These are phyloP conservation scores for Symbiodinium natans DNA, from an alignment of 73 alveolate species.

Conservation along the genomic window DNA sequence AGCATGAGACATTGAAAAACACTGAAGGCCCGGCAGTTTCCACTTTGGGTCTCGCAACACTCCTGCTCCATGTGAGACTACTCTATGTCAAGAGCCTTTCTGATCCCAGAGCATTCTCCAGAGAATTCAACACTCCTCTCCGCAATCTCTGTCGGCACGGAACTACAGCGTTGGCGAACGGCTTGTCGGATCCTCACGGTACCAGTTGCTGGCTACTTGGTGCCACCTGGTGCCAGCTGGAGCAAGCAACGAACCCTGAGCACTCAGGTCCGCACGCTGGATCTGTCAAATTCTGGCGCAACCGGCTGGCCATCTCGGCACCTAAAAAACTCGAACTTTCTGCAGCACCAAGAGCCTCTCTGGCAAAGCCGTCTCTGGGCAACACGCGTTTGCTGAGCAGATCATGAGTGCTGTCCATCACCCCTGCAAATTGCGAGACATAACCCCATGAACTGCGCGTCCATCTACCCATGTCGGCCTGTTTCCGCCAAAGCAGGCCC, in stretches of 20 bases:
- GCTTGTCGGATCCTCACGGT: background rate
- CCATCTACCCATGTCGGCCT: too few relatives aligned
- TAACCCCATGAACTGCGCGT: too few relatives aligned
- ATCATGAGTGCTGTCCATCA: background rate
- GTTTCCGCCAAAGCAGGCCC: too few relatives aligned
- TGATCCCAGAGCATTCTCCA: too few relatives aligned
- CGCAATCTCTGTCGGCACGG: conserved; percentile 1
- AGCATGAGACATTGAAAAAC: too few relatives aligned
- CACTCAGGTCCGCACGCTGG: background rate
- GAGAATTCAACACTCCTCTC: background rate
- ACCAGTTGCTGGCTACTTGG: background rate
- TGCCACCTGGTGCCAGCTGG: too few relatives aligned
- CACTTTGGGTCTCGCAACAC: too few relatives aligned
- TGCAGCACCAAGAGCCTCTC: background rate
- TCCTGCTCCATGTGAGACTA: too few relatives aligned
- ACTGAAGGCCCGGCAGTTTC: too few relatives aligned
- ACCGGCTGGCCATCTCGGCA: conserved; percentile 36
- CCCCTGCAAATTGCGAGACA: too few relatives aligned
- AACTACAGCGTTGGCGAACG: conserved; percentile 18
- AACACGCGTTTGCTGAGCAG: background rate
- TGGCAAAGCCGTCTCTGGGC: background rate
- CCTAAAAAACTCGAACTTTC: background rate
- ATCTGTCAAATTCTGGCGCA: conserved; percentile 12
- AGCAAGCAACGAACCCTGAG: too few relatives aligned
- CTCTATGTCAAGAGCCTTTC: too few relatives aligned